Evolutionary conservation across 345 rosid species (phyloP).

Genomic region (Lenwebbia sp.): DNA sequence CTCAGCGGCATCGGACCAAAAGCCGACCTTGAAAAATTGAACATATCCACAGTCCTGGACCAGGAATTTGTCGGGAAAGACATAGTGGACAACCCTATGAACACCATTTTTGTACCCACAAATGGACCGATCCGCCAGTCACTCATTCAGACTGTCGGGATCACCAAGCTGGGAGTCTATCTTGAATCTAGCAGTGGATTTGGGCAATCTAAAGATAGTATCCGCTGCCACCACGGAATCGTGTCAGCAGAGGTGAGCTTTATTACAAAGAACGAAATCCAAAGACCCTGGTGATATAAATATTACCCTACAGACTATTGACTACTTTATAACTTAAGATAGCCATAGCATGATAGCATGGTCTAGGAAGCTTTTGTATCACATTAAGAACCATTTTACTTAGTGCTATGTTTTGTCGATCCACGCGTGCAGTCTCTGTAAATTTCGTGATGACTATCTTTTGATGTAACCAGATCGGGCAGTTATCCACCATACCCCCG

Average conservation of each 20-base stretch:
- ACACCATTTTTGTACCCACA: constrained; percentile 69
- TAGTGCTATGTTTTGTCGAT: not conserved
- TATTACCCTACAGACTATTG: not conserved
- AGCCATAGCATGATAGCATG: not conserved
- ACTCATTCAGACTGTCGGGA: constrained; percentile 87
- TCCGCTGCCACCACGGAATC: constrained; percentile 73
- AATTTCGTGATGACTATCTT: not conserved
- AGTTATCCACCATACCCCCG: constrained; percentile 61
- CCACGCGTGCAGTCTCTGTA: not conserved
- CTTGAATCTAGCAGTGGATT: constrained; percentile 94
- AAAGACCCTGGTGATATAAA: not conserved
- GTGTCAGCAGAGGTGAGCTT: constrained; percentile 68
- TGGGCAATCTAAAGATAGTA: constrained; percentile 66
- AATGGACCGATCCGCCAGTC: constrained; percentile 50
- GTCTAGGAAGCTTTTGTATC: not conserved
- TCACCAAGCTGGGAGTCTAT: constrained; percentile 79
- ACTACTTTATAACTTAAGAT: not conserved
- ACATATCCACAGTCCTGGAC: constrained; percentile 50
- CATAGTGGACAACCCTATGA: constrained; percentile 96
- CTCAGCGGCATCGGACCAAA: constrained; percentile 90
- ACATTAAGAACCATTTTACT: not conserved
- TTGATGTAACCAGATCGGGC: constrained; percentile 37
- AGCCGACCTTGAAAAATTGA: constrained; percentile 45
- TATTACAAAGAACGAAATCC: not conserved
- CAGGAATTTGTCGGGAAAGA: constrained; percentile 74